These are phyloP conservation scores for Guyanaporus albipodus DNA, from an alignment of 768 basidiomycete genomes.

Conservation along the genomic window DNA sequence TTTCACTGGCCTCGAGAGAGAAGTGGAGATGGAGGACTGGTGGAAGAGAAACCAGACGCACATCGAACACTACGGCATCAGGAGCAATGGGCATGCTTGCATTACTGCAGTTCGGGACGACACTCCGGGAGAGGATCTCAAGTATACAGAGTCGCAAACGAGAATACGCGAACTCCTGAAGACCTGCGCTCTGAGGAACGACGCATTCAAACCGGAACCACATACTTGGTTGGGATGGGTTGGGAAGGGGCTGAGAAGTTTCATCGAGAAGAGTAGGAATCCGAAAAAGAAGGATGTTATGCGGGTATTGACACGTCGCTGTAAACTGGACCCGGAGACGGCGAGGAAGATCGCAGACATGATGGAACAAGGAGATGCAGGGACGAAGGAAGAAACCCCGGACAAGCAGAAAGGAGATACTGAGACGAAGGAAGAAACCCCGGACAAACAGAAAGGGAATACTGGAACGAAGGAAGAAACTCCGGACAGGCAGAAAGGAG, in stretches of 20 bases:
- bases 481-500: not conserved
- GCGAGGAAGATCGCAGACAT: conserved; percentile 22
- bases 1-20: conserved; percentile 40
- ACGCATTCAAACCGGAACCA: conserved; percentile 13
- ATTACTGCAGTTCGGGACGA: conserved; percentile 27
- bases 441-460: not conserved
- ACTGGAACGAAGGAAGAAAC: not conserved
- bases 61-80: conserved; percentile 24
- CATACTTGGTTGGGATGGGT: conserved; percentile 18
- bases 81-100: conserved; percentile 31
- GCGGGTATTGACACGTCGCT: conserved; percentile 21
- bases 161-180: conserved; percentile 20
- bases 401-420: not conserved
- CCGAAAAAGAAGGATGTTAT: conserved; percentile 18
- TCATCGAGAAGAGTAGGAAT: conserved; percentile 13
- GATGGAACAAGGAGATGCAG: conserved; percentile 15
- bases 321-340: conserved; percentile 24
- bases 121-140: conserved; percentile 14
- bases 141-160: conserved; percentile 21
- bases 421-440: not conserved
- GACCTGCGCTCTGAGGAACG: conserved; percentile 10
- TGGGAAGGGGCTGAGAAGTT: conserved; percentile 5
- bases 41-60: conserved; percentile 27
- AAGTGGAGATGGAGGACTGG: conserved; percentile 32
- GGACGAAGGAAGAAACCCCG: not conserved